These are phyloP conservation scores for Mycosphaerella sp. DNA, from an alignment of 2,329 filamentous ascomycete genomes.

Conservation along the genomic window DNA sequence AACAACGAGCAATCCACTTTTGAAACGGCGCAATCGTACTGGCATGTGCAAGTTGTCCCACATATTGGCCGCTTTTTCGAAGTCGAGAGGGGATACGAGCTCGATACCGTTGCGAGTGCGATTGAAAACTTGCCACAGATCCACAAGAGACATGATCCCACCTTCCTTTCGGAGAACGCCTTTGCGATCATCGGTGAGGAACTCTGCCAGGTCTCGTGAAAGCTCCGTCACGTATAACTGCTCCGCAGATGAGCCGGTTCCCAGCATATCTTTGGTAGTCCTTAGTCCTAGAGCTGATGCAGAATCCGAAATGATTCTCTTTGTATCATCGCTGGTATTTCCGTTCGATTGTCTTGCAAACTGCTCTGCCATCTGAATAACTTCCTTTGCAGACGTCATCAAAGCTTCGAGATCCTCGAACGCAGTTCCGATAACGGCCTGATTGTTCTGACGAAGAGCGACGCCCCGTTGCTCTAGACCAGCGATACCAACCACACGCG, in stretches of 20 bases:
- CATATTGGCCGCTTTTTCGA: constrained; percentile 78
- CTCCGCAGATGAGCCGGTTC: constrained; percentile 65
- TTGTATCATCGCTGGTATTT: constrained; percentile 56
- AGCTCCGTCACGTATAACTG: constrained; percentile 85
- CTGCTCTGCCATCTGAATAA: constrained; percentile 84
- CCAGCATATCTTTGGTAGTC: constrained; percentile 92
- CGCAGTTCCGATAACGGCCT: constrained; percentile 82
- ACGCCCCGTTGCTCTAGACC: constrained; percentile 81
- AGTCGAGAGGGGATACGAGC: constrained; percentile 83
- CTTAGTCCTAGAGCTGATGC: constrained; percentile 77
- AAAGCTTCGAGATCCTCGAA: constrained; percentile 95
- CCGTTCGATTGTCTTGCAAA: constrained; percentile 64
- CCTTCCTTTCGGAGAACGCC: constrained; percentile 73
- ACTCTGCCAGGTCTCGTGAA: constrained; percentile 78
- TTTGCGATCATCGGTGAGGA: constrained; percentile 75
- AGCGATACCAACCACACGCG: constrained; percentile 77
- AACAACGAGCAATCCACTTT: constrained; percentile 88
- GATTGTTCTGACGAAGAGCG: constrained; percentile 84
- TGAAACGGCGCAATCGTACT: constrained; percentile 79
- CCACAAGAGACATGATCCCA: constrained; percentile 82
- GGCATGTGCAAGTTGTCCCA: constrained; percentile 87
- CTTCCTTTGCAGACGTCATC: constrained; percentile 96
- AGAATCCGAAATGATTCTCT: constrained; percentile 70
- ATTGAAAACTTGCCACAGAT: constrained; percentile 94
- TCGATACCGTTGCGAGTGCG: constrained; percentile 88